phyloP scores from a whole-genome alignment of 495 filamentous ascomycete species.

The Podospora didyma region DNA sequence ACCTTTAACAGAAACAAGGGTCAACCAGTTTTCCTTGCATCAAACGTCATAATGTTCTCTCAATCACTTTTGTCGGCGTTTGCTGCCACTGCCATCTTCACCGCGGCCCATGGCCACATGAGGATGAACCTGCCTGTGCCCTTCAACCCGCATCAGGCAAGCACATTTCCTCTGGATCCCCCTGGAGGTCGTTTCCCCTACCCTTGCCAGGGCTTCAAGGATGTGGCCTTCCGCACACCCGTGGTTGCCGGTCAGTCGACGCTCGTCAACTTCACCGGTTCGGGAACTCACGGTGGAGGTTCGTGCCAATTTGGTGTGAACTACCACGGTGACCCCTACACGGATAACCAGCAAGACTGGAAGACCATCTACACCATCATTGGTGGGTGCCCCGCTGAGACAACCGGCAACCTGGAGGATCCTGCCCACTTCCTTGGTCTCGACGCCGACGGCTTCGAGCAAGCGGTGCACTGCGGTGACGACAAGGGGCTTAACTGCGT shows the following conservation, averaged over 20 bases:
- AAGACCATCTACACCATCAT: conserved; percentile 68
- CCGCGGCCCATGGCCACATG: conserved; percentile 4
- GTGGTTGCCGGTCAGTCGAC: conserved; percentile 43
- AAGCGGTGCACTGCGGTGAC: conserved; percentile 12
- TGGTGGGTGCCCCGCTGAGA: conserved; percentile 56
- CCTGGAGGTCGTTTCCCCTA: conserved; percentile 5
- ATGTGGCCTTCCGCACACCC: background rate
- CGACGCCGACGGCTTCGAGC: conserved; percentile 8
- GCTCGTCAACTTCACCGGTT: conserved; percentile 41
- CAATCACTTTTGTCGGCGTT: background rate
- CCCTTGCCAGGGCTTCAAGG: conserved; percentile 4
- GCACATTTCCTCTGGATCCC: conserved; percentile 1
- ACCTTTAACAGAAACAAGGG: too few relatives aligned
- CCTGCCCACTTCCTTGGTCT: conserved; percentile 2
- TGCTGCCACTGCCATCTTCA: background rate
- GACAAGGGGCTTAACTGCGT: conserved; percentile 10
- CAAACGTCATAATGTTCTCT: too few relatives aligned
- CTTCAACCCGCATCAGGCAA: background rate
- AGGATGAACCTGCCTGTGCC: conserved; percentile 2
- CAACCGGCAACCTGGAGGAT: conserved; percentile 26
- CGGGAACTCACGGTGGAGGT: conserved; percentile 66
- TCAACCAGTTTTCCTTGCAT: too few relatives aligned
- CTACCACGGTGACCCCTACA: conserved; percentile 50
- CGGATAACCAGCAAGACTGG: conserved; percentile 43
- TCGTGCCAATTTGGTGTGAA: conserved; percentile 72